Base-by-base conservation (phyloP, 148 eudicot species). In the Rhododendron vialii region DNA sequence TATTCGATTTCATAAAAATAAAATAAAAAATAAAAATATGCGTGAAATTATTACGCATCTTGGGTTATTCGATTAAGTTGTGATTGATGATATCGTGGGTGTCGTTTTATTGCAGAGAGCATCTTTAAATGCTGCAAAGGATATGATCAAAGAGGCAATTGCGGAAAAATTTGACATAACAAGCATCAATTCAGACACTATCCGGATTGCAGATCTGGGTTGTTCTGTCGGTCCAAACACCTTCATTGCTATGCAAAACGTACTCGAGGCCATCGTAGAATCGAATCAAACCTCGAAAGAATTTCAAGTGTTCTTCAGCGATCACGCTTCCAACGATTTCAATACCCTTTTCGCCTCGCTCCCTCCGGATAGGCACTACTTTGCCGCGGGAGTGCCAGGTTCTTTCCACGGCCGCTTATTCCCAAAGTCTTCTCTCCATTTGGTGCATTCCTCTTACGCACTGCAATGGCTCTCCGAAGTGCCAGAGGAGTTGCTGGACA, bases 171-270 rank as follows among this genome's bases (percentile, higher is more conserved):
- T 85, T 41, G 82, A 85, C 55, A n/a, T 85, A 26, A 41, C 43
- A 76, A 9, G 18, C 82, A 75, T 85, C 10, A 55, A 18, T 41
- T 59, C 82, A 77, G 78, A 85, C 11, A 41, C 57, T 1, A 55
- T 85, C 15, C n/a, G 74, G 10, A 28, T 85, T 13, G 86, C 86
- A 53, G 86, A 84, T 51, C 74, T 84, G 45, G 86, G 86, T 3
- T 84, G 86, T 74, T 84, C 86, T 26, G 53, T 43, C 6, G 86
- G 86, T 22, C 86, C 86, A 26, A 85, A 85, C 71, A 85, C 86
- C 14, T 85, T 85, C 76, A 1, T 77, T 18, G 86, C 86, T 28
- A 85, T 78, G 86, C 73, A 85, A 78, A 85, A 55, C 12, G 17
- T 85, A 26, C 53, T 78, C 3, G 41, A 85, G 79, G 86, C 82